Evolutionary conservation across 208 protist genomes (phyloP).

Genomic region (Balamuthia mandrillaris): DNA sequence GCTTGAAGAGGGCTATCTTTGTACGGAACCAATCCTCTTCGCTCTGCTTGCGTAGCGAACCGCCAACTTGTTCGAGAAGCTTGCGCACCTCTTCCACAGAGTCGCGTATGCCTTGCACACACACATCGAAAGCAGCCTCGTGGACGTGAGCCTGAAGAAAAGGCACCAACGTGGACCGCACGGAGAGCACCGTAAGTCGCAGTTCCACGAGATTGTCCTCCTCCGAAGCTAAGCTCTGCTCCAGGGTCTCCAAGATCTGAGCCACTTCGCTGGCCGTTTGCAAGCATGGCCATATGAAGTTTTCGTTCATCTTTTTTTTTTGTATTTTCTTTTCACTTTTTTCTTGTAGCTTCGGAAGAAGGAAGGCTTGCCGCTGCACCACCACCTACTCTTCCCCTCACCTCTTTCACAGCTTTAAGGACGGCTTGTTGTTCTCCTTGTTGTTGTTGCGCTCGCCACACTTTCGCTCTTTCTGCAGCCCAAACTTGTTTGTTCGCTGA

Average conservation of each 20-base stretch:
- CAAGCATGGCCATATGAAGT: conserved; percentile 34
- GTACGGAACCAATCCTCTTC: not conserved
- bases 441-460: too few relatives aligned
- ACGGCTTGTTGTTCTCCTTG: too few relatives aligned
- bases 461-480: too few relatives aligned
- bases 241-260: conserved; percentile 9
- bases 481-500: too few relatives aligned
- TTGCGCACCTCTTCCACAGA: conserved; percentile 14
- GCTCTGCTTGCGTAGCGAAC: not conserved
- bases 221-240: not conserved
- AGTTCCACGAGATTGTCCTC: not conserved
- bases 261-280: conserved; percentile 14
- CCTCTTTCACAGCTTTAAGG: too few relatives aligned
- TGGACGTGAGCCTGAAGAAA: not conserved
- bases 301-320: conserved; percentile 28
- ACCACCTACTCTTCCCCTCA: too few relatives aligned
- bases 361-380: too few relatives aligned
- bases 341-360: too few relatives aligned
- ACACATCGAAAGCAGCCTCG: conserved; percentile 30
- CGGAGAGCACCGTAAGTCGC: not conserved
- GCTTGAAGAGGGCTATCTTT: conserved; percentile 32
- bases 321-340: too few relatives aligned
- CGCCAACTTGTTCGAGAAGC: not conserved
- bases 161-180: conserved; percentile 21
- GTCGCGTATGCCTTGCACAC: conserved; percentile 11